These are phyloP conservation scores for Lepidium sativum DNA, from an alignment of 345 rosid genomes.

Conservation along the genomic window DNA sequence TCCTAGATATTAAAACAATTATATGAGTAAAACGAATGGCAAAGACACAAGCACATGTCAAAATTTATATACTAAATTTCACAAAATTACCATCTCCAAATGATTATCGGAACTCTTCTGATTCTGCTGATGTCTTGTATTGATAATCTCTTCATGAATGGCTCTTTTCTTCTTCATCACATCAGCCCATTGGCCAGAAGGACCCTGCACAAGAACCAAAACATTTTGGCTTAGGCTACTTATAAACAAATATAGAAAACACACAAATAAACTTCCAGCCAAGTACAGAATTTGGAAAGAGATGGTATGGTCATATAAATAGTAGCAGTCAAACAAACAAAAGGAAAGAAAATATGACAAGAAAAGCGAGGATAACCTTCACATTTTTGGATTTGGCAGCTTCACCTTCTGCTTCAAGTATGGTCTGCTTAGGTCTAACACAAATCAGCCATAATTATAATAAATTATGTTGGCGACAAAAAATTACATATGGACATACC, in stretches of 20 bases:
- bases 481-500: not conserved
- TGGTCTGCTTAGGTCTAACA: slow-evolving; percentile 90
- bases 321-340: not conserved
- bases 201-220: slow-evolving; percentile 44
- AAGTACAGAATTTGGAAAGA: not conserved
- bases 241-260: not conserved
- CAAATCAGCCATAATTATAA: slow-evolving; percentile 18
- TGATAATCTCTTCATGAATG: slow-evolving; percentile 66
- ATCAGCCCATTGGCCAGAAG: slow-evolving; percentile 68
- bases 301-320: not conserved
- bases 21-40: slow-evolving; percentile 1
- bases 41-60: not conserved
- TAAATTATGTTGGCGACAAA: not conserved
- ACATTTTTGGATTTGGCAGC: slow-evolving; percentile 65
- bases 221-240: not conserved
- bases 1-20: slow-evolving; percentile 41
- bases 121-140: slow-evolving; percentile 43
- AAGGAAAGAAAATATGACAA: not conserved
- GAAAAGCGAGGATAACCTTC: slow-evolving; percentile 36
- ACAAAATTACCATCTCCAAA: slow-evolving; percentile 41
- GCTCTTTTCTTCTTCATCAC: slow-evolving; percentile 94
- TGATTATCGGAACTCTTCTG: slow-evolving; percentile 41
- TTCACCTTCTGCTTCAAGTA: slow-evolving; percentile 96
- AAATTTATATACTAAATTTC: not conserved
- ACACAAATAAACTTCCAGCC: not conserved